Evolutionary conservation across 306 rosid genomes (phyloP).

Genomic region (Quercus agrifolia): DNA sequence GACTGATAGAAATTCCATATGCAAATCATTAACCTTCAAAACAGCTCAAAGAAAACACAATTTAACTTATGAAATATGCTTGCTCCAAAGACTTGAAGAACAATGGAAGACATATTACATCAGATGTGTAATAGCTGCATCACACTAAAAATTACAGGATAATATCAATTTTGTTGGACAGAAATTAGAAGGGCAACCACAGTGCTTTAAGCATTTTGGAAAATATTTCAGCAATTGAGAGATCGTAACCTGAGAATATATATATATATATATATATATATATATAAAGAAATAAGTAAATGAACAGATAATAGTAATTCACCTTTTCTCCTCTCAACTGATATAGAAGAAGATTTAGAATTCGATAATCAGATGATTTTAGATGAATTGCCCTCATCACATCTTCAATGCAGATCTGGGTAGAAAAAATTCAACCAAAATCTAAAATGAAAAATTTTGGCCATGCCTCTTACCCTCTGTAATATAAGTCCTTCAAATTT

Average conservation of each 20-base stretch:
- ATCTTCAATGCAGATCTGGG: slow-evolving; percentile 71
- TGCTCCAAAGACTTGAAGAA: slow-evolving; percentile 5
- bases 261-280: no score
- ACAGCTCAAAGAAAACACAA: slow-evolving; percentile 37
- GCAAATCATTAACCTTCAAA: slow-evolving; percentile 75
- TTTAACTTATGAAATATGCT: slow-evolving; percentile 20
- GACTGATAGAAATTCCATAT: slow-evolving; percentile 83
- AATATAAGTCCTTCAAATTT: not conserved
- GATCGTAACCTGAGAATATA: no score
- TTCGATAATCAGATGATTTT: slow-evolving; percentile 88
- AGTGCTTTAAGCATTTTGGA: not conserved
- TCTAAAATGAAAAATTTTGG: not conserved
- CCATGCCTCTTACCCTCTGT: not conserved
- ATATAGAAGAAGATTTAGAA: slow-evolving; percentile 87
- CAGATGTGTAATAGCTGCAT: not conserved
- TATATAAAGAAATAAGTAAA: not conserved
- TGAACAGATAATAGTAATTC: slow-evolving; percentile 8
- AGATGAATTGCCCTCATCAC: slow-evolving; percentile 74
- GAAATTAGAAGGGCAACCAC: not conserved
- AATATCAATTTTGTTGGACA: not conserved
- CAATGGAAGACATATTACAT: not conserved
- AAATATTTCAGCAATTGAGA: not conserved
- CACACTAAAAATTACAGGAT: not conserved
- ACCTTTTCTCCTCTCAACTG: slow-evolving; percentile 77
- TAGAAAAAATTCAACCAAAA: slow-evolving; percentile 24